Percentiles rank a stretch among this genome's conserved stretches.
Evolutionary conservation across 164 flowering plant species (phyloP).

Genomic region (Nelumbo lutea): DNA sequence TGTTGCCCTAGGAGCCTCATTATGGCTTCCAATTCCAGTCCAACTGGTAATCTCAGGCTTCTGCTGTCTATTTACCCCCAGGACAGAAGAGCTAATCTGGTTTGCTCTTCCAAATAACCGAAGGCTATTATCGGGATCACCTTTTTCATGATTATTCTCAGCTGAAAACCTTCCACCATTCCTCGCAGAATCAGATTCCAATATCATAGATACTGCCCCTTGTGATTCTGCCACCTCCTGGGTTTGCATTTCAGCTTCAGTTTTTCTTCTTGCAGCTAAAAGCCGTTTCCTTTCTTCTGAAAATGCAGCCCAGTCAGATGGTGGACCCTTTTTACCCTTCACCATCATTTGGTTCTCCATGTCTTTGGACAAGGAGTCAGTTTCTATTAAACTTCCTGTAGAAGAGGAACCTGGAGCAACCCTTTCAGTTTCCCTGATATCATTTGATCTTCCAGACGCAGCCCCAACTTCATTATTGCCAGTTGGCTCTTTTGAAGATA

Average conservation of each 20-base stretch:
- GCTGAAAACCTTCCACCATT: conserved; percentile 25
- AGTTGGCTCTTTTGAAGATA: conserved; percentile 30
- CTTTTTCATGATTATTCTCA: conserved; percentile 26
- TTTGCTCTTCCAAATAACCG: conserved; percentile 29
- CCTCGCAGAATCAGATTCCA: conserved; percentile 23
- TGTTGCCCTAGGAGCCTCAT: conserved; percentile 35
- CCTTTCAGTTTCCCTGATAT: conserved; percentile 34
- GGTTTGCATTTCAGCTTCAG: conserved; percentile 35
- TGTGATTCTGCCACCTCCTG: conserved; percentile 40
- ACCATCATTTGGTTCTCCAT: conserved; percentile 26
- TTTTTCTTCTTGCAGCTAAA: conserved; percentile 27
- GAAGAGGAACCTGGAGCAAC: conserved; percentile 37
- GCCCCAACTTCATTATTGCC: conserved; percentile 27
- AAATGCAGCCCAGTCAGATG: conserved; percentile 23
- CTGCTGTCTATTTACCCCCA: conserved; percentile 31
- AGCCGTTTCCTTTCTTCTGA: conserved; percentile 42
- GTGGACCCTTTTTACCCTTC: conserved; percentile 29
- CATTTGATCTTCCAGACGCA: conserved; percentile 34
- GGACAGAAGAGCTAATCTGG: conserved; percentile 22
- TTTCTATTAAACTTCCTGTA: conserved; percentile 35
- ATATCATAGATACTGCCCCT: conserved; percentile 13
- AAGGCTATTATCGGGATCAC: conserved; percentile 24
- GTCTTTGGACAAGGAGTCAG: conserved; percentile 33
- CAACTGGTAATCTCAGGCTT: conserved; percentile 41
- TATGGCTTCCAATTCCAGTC: conserved; percentile 33